These are phyloP conservation scores for Amanita jacksonii DNA, from an alignment of 768 basidiomycete genomes.

Conservation along the genomic window DNA sequence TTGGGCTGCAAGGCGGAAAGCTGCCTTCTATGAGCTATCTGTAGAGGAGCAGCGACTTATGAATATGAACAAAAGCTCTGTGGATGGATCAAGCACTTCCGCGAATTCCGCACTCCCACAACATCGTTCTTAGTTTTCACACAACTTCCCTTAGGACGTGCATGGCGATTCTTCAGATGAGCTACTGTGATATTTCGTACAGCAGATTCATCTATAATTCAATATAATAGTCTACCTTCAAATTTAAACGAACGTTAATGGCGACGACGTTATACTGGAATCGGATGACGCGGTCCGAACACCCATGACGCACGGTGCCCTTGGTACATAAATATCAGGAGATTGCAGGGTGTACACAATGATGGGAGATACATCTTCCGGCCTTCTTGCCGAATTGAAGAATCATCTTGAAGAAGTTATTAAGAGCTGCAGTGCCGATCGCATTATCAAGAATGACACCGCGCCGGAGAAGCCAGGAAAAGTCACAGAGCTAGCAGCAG, in stretches of 20 bases:
- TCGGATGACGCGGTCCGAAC: too few species aligned
- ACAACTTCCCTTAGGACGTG: neutral
- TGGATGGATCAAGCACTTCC: neutral
- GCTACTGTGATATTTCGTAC: neutral
- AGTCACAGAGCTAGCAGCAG: neutral
- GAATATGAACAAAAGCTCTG: conserved; percentile 7
- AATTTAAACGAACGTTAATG: neutral
- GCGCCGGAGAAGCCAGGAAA: neutral
- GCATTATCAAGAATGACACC: neutral
- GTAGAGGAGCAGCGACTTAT: conserved; percentile 43
- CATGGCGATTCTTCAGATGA: too few species aligned
- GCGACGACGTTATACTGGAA: neutral
- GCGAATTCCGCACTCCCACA: neutral
- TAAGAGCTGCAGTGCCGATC: neutral
- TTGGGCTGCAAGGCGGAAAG: conserved; percentile 42
- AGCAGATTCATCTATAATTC: too few species aligned
- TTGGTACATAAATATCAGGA: too few species aligned
- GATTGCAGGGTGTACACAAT: too few species aligned
- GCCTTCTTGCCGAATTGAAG: neutral
- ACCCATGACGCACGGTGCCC: too few species aligned
- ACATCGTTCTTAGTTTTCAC: too few species aligned
- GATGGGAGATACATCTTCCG: too few species aligned
- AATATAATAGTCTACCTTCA: too few species aligned
- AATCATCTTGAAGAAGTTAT: neutral
- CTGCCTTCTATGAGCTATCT: conserved; percentile 48